Conservation (phyloP, 306 rosid species). For the Prunus mira region DNA sequence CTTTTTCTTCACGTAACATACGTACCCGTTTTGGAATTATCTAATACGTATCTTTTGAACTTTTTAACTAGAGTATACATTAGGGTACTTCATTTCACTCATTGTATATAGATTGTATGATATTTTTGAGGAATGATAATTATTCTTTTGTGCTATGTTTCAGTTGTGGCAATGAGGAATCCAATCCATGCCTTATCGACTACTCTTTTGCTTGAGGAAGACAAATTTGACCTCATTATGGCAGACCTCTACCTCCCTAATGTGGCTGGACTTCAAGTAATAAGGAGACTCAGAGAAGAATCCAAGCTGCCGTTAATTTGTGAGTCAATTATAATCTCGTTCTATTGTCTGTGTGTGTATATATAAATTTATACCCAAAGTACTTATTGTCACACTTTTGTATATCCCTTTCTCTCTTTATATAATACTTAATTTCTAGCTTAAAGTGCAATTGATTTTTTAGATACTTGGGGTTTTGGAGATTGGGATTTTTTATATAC, state of each 20-base stretch:
- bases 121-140: not conserved
- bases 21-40: not conserved
- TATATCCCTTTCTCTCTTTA: not conserved
- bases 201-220: not conserved
- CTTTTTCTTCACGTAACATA: not conserved
- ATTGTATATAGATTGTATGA: not conserved
- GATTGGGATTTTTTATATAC: not conserved
- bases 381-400: not conserved
- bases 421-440: not conserved
- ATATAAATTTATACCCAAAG: not conserved
- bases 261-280: constrained; percentile 12
- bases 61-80: not conserved
- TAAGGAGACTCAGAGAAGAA: not conserved
- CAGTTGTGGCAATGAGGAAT: constrained; percentile 6
- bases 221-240: constrained; percentile 10
- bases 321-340: not conserved
- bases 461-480: not conserved
- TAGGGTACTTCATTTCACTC: too few relatives aligned
- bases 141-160: not conserved
- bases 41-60: not conserved
- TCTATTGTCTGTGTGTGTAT: not conserved
- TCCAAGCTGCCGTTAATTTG: constrained; percentile 18
- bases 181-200: constrained; percentile 17
- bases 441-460: not conserved
- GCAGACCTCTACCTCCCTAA: constrained; percentile 16